Evolutionary conservation across 1,284 basidiomycete species (phyloP), one percentile per base, ranked within the genome.

Genomic region (Retiboletus fuscus): DNA sequence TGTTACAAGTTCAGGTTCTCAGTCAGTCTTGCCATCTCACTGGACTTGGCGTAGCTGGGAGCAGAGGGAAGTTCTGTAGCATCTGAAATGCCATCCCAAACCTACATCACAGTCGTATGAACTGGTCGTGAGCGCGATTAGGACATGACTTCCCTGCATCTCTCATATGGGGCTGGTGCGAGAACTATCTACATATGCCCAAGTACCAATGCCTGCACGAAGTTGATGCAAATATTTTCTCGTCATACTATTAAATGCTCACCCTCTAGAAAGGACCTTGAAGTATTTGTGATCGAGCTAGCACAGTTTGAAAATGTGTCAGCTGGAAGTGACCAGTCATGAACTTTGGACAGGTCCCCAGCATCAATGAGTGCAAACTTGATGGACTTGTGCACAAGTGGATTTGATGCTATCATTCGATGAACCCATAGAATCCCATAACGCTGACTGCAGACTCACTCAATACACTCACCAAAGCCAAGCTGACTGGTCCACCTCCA

Each of bases 1-100:
- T 93, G 90, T 83, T 98, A 97, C 3, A 98, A 86, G 79, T 98
- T 98, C 61, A 96, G 85, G 79, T 96, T 97, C 82, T 98, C 96
- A 0, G 93, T 95, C 79, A 98, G 86, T 53, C 90, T 89, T 13
- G 95, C 91, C 91, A 98, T 94, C 69, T 89, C 81, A 41, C 58
- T 83, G n/a, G 82, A 78, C 68, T 81, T 71, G 26, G 81, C 65
- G 43, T 70, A 61, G 66, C 84, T 67, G 61, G 81, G 77, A 64
- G 55, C 12, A 63, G 69, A 60, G 26, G 75, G 73, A 20, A 89
- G 72, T 69, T 92, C 89, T 4, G 88, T 84, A 0, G 91, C 86
- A 61, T 92, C 90, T 5, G 94, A 94, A 46, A 96, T 72, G 1
- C 95, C 95, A 77, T 96, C 95, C 96, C 96, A 99, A 30, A 97